phyloP scores from a whole-genome alignment of 768 basidiomycete species.

The Postia placenta region DNA sequence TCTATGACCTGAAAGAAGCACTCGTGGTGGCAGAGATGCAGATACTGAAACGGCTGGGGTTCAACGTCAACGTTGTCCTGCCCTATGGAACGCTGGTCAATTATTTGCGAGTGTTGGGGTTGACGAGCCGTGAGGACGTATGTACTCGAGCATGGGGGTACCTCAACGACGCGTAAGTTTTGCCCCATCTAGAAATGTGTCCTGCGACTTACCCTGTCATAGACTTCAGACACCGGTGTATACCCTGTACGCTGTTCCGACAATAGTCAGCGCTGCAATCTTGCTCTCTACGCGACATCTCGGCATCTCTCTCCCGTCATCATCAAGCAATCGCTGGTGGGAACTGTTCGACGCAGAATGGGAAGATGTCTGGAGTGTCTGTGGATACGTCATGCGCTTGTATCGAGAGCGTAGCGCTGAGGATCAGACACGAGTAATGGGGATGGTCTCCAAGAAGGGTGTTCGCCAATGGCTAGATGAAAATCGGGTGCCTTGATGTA shows the following conservation, averaged over 20 bases:
- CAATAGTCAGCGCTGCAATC: slow-evolving; percentile 87
- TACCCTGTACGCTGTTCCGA: slow-evolving; percentile 81
- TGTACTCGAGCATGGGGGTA: slow-evolving; percentile 89
- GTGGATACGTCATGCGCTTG: slow-evolving; percentile 79
- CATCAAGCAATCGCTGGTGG: slow-evolving; percentile 81
- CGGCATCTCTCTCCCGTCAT: slow-evolving; percentile 67
- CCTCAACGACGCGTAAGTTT: slow-evolving; percentile 87
- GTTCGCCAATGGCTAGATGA: slow-evolving; percentile 81
- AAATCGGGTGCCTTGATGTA: no score
- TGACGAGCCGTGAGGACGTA: slow-evolving; percentile 64
- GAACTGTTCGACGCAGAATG: slow-evolving; percentile 87
- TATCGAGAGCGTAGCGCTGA: slow-evolving; percentile 50
- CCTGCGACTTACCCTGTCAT: slow-evolving; percentile 11
- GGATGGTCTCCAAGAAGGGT: slow-evolving; percentile 68
- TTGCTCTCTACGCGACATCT: slow-evolving; percentile 71
- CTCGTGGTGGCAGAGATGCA: slow-evolving; percentile 97
- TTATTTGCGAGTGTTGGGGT: slow-evolving; percentile 86
- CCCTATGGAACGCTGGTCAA: slow-evolving; percentile 95
- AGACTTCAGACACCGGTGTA: slow-evolving; percentile 94
- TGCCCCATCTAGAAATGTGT: slow-evolving; percentile 1
- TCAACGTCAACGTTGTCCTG: slow-evolving; percentile 88
- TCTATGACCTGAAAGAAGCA: slow-evolving; percentile 93
- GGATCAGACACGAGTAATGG: slow-evolving; percentile 43
- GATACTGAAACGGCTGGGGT: slow-evolving; percentile 90
- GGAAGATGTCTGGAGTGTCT: slow-evolving; percentile 85